phyloP scores from a whole-genome alignment of 2,329 filamentous ascomycete species.

The Graphium sp. region DNA sequence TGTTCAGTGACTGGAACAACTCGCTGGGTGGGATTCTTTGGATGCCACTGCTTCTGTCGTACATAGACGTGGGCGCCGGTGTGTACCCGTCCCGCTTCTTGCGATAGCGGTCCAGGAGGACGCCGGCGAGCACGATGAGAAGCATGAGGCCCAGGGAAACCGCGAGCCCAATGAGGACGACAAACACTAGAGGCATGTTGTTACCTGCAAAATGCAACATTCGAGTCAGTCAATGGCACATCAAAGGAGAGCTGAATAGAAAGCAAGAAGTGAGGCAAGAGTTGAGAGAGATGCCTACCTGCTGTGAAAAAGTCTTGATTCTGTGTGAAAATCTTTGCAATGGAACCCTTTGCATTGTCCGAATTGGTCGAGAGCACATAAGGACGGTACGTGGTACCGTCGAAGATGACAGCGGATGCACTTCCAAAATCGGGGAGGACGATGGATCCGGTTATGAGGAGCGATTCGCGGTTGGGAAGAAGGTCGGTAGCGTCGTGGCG shows the following conservation, averaged over 20 bases:
- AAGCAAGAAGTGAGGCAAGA: neutral
- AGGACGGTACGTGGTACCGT: conserved; percentile 62
- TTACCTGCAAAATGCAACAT: conserved; percentile 18
- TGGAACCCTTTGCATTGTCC: conserved; percentile 50
- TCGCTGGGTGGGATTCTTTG: conserved; percentile 44
- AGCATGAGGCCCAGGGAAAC: conserved; percentile 66
- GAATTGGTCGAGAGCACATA: conserved; percentile 63
- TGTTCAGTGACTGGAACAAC: conserved; percentile 35
- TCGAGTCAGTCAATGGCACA: neutral
- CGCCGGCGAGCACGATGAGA: conserved; percentile 57
- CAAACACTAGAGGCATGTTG: conserved; percentile 54
- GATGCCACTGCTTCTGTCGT: conserved; percentile 40
- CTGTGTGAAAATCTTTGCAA: conserved; percentile 72
- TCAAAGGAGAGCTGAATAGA: neutral
- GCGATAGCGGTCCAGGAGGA: conserved; percentile 58
- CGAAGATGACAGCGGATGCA: conserved; percentile 74
- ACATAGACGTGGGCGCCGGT: conserved; percentile 54
- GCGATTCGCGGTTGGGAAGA: conserved; percentile 48
- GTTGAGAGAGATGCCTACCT: conserved; percentile 33
- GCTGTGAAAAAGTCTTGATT: conserved; percentile 58
- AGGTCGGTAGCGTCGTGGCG: conserved; percentile 48
- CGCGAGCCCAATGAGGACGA: conserved; percentile 67
- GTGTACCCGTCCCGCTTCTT: conserved; percentile 67
- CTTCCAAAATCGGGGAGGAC: conserved; percentile 60
- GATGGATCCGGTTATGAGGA: conserved; percentile 77